Conservation (phyloP, 2,329 filamentous ascomycete species). For the Rhynchosporium secalis region DNA sequence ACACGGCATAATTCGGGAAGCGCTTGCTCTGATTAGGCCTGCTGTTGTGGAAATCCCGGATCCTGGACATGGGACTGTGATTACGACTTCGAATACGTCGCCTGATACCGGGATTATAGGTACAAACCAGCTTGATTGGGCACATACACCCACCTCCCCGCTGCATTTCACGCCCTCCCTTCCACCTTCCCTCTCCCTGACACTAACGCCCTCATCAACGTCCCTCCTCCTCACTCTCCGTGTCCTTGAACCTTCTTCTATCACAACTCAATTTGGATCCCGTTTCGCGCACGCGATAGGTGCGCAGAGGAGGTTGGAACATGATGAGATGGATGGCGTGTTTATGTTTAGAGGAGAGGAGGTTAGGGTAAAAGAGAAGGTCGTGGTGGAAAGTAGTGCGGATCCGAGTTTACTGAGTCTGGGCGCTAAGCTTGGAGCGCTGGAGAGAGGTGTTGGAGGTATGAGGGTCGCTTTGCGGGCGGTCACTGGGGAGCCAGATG, state of each 20-base stretch:
- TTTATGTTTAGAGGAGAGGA: slow-evolving; percentile 68
- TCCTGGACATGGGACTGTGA: slow-evolving; percentile 11
- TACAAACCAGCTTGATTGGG: slow-evolving; percentile 2
- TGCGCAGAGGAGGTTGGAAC: slow-evolving; percentile 62
- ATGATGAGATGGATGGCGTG: slow-evolving; percentile 77
- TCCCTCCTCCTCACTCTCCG: slow-evolving; percentile 70
- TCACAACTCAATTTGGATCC: slow-evolving; percentile 60
- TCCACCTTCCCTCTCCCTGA: slow-evolving; percentile 69
- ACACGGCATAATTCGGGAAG: slow-evolving; percentile 54
- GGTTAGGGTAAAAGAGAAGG: slow-evolving; percentile 86
- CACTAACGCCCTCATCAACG: slow-evolving; percentile 68
- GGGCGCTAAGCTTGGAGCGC: slow-evolving; percentile 76
- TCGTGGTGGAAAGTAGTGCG: slow-evolving; percentile 71
- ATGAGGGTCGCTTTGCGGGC: slow-evolving; percentile 71
- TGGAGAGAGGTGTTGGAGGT: slow-evolving; percentile 71
- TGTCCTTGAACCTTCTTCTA: slow-evolving; percentile 64
- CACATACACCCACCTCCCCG: slow-evolving; percentile 12
- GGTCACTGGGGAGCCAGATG: slow-evolving; percentile 61
- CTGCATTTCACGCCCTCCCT: slow-evolving; percentile 60
- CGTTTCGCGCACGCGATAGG: slow-evolving; percentile 72
- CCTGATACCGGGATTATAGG: not conserved
- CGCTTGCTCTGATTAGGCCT: slow-evolving; percentile 52
- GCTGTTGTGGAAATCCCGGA: not conserved
- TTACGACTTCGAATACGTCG: slow-evolving; percentile 23
- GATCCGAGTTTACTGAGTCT: slow-evolving; percentile 84